Evolutionary conservation across 768 basidiomycete genomes (phyloP).

Genomic region (Clitopilus passeckerianus): DNA sequence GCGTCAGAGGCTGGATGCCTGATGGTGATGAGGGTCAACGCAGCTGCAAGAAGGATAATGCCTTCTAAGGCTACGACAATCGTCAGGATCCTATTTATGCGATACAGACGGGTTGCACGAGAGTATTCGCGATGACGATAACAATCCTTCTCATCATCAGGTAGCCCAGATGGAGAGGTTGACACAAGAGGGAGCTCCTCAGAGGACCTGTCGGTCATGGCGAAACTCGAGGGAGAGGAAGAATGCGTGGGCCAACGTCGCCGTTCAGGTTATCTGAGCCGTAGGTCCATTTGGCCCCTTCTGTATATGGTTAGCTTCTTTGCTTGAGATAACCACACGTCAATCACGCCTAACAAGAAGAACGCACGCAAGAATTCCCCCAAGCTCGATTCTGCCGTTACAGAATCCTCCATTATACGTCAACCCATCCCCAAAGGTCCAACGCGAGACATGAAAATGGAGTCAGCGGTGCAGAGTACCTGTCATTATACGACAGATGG

Average conservation of each 20-base stretch:
- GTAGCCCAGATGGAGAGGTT: neutral
- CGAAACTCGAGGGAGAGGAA: neutral
- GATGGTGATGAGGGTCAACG: neutral
- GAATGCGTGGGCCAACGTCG: neutral
- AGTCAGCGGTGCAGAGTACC: no score
- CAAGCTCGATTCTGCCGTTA: no score
- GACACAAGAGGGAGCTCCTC: neutral
- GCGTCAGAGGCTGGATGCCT: neutral
- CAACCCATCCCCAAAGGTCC: no score
- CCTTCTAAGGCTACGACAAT: neutral
- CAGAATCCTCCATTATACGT: no score
- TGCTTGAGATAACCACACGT: no score
- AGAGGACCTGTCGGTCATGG: neutral
- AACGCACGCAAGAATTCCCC: no score
- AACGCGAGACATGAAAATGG: no score
- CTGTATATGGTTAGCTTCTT: no score
- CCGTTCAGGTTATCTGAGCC: no score
- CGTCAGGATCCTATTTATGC: neutral
- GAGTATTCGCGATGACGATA: neutral
- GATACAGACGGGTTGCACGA: neutral
- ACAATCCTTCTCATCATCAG: neutral
- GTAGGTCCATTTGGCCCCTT: no score
- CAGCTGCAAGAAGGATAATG: neutral
- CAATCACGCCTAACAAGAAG: no score
- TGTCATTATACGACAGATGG: no score